These are phyloP conservation scores for Saccharomycopsis hybrid DNA, from an alignment of 1,139 yeast genomes.

Conservation along the genomic window DNA sequence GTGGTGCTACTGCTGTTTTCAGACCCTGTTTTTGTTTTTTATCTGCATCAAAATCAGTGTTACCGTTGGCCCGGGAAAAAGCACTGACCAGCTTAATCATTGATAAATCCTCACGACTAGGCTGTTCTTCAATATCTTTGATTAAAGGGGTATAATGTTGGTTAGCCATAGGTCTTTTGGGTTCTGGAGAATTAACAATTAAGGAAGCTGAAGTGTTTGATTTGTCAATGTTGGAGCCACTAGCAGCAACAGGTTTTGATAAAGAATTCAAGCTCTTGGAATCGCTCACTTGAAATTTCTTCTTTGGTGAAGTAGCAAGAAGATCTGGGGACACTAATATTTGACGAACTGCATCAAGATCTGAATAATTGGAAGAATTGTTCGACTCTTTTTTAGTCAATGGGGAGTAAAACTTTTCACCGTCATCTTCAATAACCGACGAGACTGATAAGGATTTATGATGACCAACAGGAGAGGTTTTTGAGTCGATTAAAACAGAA, in stretches of 20 bases:
- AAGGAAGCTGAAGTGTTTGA: no score
- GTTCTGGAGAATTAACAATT: background rate
- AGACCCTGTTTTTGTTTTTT: background rate
- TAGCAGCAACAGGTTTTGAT: background rate
- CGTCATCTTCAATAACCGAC: slow-evolving; percentile 19
- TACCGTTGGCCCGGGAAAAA: background rate
- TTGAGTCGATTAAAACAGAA: no score
- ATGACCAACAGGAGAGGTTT: background rate
- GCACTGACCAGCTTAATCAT: background rate
- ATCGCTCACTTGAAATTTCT: background rate
- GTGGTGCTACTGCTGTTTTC: background rate
- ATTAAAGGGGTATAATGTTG: slow-evolving; percentile 16
- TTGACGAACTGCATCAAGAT: slow-evolving; percentile 20
- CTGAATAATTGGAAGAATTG: slow-evolving; percentile 18
- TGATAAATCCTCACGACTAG: background rate
- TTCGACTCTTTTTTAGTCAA: slow-evolving; percentile 12
- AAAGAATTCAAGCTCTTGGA: background rate
- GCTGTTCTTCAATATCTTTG: slow-evolving; percentile 6
- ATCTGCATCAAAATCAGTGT: background rate
- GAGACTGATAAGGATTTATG: slow-evolving; percentile 11
- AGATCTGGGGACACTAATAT: slow-evolving; percentile 19
- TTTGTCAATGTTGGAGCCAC: background rate
- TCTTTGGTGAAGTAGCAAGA: slow-evolving; percentile 19
- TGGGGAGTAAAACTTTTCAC: slow-evolving; percentile 19
- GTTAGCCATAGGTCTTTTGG: background rate